Conservation (phyloP, 2,329 filamentous ascomycete genomes). For the Monilinia fructigena region DNA sequence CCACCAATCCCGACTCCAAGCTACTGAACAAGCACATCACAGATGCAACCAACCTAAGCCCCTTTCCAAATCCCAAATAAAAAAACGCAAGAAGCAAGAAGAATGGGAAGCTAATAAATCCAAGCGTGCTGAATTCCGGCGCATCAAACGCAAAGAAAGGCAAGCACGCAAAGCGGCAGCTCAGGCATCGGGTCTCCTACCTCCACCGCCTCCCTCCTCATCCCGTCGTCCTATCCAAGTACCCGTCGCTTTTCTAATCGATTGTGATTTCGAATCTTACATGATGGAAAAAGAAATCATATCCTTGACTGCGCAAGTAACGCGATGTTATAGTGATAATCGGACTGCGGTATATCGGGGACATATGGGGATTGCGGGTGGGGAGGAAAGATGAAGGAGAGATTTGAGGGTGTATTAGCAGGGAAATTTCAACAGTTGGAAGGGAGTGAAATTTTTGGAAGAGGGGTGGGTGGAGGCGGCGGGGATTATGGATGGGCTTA, state of each 20-base stretch:
- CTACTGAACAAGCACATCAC: background rate
- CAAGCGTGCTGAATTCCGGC: conserved; percentile 53
- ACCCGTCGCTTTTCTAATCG: conserved; percentile 78
- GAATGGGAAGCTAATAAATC: conserved; percentile 73
- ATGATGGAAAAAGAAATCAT: conserved; percentile 87
- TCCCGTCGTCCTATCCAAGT: conserved; percentile 50
- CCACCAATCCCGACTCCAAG: background rate
- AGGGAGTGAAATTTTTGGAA: conserved; percentile 69
- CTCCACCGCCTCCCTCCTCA: conserved; percentile 13
- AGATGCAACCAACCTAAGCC: conserved; percentile 7
- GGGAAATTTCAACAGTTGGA: conserved; percentile 78
- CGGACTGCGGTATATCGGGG: conserved; percentile 63
- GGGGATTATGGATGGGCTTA: conserved; percentile 62
- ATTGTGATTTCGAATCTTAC: conserved; percentile 87
- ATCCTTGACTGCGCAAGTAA: conserved; percentile 80
- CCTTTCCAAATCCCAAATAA: conserved; percentile 83
- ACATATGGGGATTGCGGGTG: conserved; percentile 77
- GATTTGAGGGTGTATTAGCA: conserved; percentile 74
- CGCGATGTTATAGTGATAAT: conserved; percentile 87
- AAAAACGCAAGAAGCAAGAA: conserved; percentile 70
- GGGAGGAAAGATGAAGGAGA: conserved; percentile 68
- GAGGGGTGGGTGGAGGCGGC: conserved; percentile 72
- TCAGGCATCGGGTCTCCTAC: conserved; percentile 42
- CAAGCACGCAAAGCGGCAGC: conserved; percentile 50
- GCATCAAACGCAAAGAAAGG: conserved; percentile 52